phyloP scores from a whole-genome alignment of 768 basidiomycete genomes.

The Kwoniella sp. region DNA sequence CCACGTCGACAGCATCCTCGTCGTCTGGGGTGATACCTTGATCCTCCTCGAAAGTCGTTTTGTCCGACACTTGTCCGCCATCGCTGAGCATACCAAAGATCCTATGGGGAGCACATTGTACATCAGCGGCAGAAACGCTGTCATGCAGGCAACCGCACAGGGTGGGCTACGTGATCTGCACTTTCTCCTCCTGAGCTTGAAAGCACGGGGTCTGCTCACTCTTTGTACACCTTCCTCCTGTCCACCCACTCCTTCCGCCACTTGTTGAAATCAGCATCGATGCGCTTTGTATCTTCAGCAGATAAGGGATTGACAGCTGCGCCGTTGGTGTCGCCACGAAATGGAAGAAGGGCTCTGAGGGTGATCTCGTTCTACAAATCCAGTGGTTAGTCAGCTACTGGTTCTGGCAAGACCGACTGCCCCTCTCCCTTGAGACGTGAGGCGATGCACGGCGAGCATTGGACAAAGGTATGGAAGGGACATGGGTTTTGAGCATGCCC shows the following conservation, averaged over 20 bases:
- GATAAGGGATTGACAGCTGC: conserved; percentile 59
- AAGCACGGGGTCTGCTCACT: too few relatives aligned
- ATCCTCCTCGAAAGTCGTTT: conserved; percentile 69
- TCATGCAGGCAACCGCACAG: too few relatives aligned
- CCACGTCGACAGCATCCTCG: conserved; percentile 68
- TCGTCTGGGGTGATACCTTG: conserved; percentile 81
- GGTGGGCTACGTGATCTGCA: too few relatives aligned
- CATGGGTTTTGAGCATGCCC: conserved; percentile 2
- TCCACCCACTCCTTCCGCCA: conserved; percentile 82
- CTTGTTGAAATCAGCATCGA: conserved; percentile 74
- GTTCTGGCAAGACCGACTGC: neutral
- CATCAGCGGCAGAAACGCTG: too few relatives aligned
- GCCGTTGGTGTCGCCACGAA: conserved; percentile 25
- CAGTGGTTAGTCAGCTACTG: too few relatives aligned
- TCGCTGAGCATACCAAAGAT: conserved; percentile 75
- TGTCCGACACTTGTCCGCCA: conserved; percentile 68
- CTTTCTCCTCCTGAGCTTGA: too few relatives aligned
- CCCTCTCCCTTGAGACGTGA: too few relatives aligned
- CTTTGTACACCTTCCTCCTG: conserved; percentile 73
- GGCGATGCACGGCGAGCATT: too few relatives aligned
- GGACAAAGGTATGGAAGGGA: conserved; percentile 22
- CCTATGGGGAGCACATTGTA: neutral
- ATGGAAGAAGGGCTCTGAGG: conserved; percentile 35
- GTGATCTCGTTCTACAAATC: conserved; percentile 36
- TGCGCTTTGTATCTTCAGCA: conserved; percentile 67